Conservation (phyloP, 1,284 basidiomycete genomes). For the Ustilago hordei region DNA sequence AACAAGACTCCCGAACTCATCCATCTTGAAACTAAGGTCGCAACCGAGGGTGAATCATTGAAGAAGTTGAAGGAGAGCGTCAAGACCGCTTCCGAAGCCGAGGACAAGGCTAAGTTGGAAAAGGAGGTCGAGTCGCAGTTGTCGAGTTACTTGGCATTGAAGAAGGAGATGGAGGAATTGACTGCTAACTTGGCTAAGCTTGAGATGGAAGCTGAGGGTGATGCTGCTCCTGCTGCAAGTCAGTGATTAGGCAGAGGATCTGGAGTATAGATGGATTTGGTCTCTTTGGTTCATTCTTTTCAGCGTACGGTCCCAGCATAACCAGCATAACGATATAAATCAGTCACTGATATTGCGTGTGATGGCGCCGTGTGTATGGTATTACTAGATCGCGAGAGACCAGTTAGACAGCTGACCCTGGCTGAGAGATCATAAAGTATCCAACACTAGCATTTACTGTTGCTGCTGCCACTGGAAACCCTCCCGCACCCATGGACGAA, state of each 20-base stretch:
- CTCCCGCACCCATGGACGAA: neutral
- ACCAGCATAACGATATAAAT: neutral
- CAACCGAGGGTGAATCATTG: conserved; percentile 55
- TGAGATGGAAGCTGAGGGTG: conserved; percentile 29
- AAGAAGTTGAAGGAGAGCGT: conserved; percentile 55
- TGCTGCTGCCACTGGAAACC: neutral
- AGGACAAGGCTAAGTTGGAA: conserved; percentile 54
- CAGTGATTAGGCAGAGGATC: neutral
- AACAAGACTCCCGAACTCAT: conserved; percentile 61
- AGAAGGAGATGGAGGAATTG: conserved; percentile 44
- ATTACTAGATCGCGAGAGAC: neutral
- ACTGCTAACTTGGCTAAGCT: conserved; percentile 38
- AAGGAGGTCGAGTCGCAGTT: conserved; percentile 33
- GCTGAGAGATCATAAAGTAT: conserved; percentile 23
- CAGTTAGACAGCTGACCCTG: conserved; percentile 11
- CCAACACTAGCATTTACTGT: conserved; percentile 11
- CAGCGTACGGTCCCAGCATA: neutral
- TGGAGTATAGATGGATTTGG: conserved; percentile 3
- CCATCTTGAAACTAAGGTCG: conserved; percentile 54
- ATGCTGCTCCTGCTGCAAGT: neutral
- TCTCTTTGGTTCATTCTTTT: neutral
- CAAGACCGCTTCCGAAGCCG: conserved; percentile 41
- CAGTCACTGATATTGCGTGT: neutral
- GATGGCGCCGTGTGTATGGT: neutral
- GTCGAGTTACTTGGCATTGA: conserved; percentile 29